phyloP scores from a whole-genome alignment of 345 rosid genomes.

The Excoecaria cochinchinensis region DNA sequence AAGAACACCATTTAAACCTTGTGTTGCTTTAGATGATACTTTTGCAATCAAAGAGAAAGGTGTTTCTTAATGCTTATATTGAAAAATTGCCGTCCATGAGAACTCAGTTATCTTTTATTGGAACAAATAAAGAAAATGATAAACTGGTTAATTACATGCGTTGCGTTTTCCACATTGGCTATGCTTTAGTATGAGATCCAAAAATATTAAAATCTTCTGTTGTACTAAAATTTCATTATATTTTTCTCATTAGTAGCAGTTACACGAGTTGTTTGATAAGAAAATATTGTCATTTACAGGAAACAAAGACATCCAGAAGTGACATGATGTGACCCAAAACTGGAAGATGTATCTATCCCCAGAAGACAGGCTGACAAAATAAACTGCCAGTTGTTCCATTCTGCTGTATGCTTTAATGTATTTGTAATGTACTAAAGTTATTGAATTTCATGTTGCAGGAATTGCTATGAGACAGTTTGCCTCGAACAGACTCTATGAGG shows the following conservation, averaged over 20 bases:
- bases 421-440: not conserved
- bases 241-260: not conserved
- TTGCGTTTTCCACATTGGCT: not conserved
- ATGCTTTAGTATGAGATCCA: not conserved
- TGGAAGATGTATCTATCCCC: not conserved
- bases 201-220: not conserved
- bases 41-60: not conserved
- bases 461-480: slow-evolving; percentile 1
- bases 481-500: not conserved
- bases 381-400: not conserved
- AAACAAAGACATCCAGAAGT: not conserved
- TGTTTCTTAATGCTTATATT: not conserved
- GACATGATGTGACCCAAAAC: not conserved
- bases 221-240: not conserved
- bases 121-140: not conserved
- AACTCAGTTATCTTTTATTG: not conserved
- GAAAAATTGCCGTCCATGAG: not conserved
- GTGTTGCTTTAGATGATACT: too few relatives aligned
- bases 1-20: too few relatives aligned
- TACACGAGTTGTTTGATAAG: not conserved
- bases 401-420: not conserved
- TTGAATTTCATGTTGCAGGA: not conserved
- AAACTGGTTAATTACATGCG: not conserved
- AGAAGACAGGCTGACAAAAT: not conserved
- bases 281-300: not conserved